Evolutionary conservation across 345 rosid genomes (phyloP).

Genomic region (Eucalyptus caleyi): DNA sequence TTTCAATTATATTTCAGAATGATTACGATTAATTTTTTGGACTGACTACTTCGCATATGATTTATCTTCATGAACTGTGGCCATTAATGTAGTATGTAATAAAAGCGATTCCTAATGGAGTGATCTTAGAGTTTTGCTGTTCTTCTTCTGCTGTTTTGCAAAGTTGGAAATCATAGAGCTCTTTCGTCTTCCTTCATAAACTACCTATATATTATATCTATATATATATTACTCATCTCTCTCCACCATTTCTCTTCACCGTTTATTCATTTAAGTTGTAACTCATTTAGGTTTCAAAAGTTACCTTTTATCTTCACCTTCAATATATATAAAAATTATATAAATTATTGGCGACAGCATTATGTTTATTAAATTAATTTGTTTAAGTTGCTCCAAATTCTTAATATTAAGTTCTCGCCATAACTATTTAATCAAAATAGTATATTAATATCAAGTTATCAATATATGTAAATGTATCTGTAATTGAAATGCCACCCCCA

Average conservation of each 20-base stretch:
- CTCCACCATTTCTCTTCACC: background rate
- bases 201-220: background rate
- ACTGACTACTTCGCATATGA: background rate
- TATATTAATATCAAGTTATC: no score
- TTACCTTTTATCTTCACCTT: background rate
- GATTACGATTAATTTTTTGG: background rate
- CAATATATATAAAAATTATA: background rate
- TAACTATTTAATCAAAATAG: no score
- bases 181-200: background rate
- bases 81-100: background rate
- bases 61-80: background rate
- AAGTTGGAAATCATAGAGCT: background rate
- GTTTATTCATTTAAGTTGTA: background rate
- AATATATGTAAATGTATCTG: no score
- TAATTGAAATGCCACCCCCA: no score
- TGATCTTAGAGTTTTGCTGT: background rate
- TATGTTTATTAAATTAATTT: background rate
- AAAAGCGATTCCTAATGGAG: background rate
- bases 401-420: background rate
- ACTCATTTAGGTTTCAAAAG: background rate
- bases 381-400: background rate
- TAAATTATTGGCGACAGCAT: background rate
- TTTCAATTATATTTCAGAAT: background rate
- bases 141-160: background rate
- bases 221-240: background rate